Evolutionary conservation across 768 basidiomycete genomes (phyloP).

Genomic region (Arthromyces matolae): DNA sequence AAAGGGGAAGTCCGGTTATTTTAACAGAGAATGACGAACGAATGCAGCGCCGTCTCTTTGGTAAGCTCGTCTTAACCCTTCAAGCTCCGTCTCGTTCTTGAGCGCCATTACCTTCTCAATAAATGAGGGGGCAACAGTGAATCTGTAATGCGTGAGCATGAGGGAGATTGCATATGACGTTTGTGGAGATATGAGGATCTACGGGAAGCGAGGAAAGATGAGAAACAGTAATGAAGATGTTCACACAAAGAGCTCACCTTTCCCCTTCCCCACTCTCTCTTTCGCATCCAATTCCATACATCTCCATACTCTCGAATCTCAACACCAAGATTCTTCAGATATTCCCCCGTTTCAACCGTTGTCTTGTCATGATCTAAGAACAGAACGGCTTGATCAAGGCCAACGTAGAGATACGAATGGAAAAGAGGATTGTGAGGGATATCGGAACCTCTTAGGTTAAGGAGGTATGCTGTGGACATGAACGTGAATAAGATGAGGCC

Average conservation of each 20-base stretch:
- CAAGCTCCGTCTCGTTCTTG: slow-evolving; percentile 86
- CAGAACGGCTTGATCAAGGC: slow-evolving; percentile 55
- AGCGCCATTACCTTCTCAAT: slow-evolving; percentile 79
- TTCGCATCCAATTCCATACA: slow-evolving; percentile 74
- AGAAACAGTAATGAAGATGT: slow-evolving; percentile 1
- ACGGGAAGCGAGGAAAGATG: not conserved
- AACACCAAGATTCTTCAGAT: slow-evolving; percentile 56
- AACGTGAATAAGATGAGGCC: not conserved
- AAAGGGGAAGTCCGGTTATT: slow-evolving; percentile 8
- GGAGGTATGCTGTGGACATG: slow-evolving; percentile 59
- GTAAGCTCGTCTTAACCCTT: slow-evolving; percentile 81
- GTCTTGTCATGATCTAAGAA: slow-evolving; percentile 76
- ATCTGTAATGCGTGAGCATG: slow-evolving; percentile 80
- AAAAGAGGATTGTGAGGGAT: slow-evolving; percentile 93
- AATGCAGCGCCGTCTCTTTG: slow-evolving; percentile 86
- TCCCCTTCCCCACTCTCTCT: slow-evolving; percentile 74
- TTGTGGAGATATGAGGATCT: slow-evolving; percentile 68
- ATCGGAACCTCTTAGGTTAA: slow-evolving; percentile 88
- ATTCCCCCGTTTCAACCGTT: slow-evolving; percentile 50
- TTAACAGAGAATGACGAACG: slow-evolving; percentile 39
- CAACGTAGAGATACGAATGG: slow-evolving; percentile 80
- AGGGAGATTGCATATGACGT: slow-evolving; percentile 82
- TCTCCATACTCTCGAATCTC: slow-evolving; percentile 67
- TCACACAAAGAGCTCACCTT: slow-evolving; percentile 42
- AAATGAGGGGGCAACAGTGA: slow-evolving; percentile 65